phyloP scores from a whole-genome alignment of 2,329 filamentous ascomycete genomes.

The Colletotrichum simmondsii region DNA sequence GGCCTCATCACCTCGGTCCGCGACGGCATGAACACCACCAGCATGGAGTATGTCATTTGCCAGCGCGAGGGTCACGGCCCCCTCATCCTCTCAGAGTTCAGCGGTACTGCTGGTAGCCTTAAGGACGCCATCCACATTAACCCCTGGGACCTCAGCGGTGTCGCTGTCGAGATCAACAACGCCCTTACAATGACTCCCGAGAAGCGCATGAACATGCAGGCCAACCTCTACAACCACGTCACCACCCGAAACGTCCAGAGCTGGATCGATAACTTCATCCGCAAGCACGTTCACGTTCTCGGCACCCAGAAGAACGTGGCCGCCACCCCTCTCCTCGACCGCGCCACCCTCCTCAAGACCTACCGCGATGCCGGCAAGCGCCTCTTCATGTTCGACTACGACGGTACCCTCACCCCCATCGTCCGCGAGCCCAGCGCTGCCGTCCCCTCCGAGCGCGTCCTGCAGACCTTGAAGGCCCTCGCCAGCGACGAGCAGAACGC shows the following conservation, averaged over 20 bases:
- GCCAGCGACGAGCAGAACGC: constrained; percentile 84
- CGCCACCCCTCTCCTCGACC: constrained; percentile 85
- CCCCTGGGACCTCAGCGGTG: constrained; percentile 89
- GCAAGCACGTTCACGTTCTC: constrained; percentile 82
- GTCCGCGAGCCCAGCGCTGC: constrained; percentile 91
- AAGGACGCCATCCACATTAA: constrained; percentile 94
- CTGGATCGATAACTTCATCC: constrained; percentile 85
- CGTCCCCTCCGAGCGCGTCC: constrained; percentile 85
- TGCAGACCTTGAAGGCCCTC: constrained; percentile 81
- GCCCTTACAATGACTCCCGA: constrained; percentile 81
- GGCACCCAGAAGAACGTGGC: constrained; percentile 79
- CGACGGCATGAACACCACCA: constrained; percentile 98
- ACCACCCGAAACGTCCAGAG: constrained; percentile 85
- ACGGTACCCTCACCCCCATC: constrained; percentile 95
- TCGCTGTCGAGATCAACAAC: constrained; percentile 84
- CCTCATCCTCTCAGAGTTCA: constrained; percentile 95
- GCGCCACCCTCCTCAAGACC: constrained; percentile 74
- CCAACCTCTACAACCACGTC: constrained; percentile 83
- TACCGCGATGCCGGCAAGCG: constrained; percentile 82
- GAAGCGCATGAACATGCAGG: constrained; percentile 75
- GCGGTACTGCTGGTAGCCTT: constrained; percentile 88
- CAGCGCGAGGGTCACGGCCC: constrained; percentile 89
- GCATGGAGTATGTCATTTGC: constrained; percentile 92
- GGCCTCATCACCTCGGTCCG: constrained; percentile 95
- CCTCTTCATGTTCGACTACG: constrained; percentile 98